A percentile compares a stretch with the other conserved stretches of the same genome.
Conservation (phyloP, 2,329 filamentous ascomycete genomes). For the Bimuria novae-zelandiae region DNA sequence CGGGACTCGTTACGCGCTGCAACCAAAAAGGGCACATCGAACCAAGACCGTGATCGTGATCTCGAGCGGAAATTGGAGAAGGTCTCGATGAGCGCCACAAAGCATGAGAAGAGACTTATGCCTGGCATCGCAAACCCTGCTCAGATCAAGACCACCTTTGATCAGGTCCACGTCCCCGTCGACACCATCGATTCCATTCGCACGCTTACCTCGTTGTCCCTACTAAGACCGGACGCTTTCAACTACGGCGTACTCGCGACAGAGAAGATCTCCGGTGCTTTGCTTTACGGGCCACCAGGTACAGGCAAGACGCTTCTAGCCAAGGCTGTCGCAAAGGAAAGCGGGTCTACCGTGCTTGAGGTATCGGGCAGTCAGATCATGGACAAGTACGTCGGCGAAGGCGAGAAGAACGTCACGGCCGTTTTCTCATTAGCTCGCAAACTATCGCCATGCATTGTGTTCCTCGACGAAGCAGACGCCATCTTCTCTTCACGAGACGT, state of each 20-base stretch:
- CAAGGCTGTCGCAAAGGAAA: conserved; percentile 68
- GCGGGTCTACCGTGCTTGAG: conserved; percentile 74
- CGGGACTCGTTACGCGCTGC: neutral
- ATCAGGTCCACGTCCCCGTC: conserved; percentile 78
- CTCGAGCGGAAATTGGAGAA: conserved; percentile 60
- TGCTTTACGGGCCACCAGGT: conserved; percentile 83
- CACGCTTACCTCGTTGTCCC: conserved; percentile 83
- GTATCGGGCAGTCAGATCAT: conserved; percentile 90
- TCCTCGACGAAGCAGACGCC: conserved; percentile 95
- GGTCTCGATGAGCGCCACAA: conserved; percentile 53
- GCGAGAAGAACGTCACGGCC: conserved; percentile 90
- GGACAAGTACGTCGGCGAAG: conserved; percentile 94
- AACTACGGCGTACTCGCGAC: conserved; percentile 89
- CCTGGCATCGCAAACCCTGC: conserved; percentile 80
- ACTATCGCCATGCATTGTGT: conserved; percentile 87
- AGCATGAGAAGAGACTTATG: conserved; percentile 82
- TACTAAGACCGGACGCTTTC: conserved; percentile 91
- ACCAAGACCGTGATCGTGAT: conserved; percentile 15
- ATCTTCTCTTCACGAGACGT: conserved; percentile 79
- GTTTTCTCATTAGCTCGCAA: conserved; percentile 92
- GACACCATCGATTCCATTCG: conserved; percentile 88
- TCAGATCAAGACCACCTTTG: conserved; percentile 84
- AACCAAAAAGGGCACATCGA: neutral
- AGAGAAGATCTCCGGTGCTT: conserved; percentile 86
- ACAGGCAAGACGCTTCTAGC: conserved; percentile 69